Evolutionary conservation across 2,329 filamentous ascomycete genomes (phyloP).

Genomic region (Monosporascus sp.): DNA sequence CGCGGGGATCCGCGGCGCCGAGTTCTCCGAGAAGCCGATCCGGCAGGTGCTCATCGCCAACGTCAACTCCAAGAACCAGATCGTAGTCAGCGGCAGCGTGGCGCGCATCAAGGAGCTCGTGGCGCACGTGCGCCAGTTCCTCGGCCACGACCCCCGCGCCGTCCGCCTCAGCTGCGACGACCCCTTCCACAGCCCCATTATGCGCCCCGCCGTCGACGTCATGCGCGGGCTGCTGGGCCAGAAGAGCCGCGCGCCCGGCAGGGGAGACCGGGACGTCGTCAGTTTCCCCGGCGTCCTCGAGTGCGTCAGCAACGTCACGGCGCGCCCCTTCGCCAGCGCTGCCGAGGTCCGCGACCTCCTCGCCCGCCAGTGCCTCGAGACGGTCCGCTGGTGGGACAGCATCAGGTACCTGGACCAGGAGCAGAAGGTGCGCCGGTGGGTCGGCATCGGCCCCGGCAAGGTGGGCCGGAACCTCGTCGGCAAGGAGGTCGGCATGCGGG

Average conservation of each 20-base stretch:
- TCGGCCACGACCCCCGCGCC: slow-evolving; percentile 84
- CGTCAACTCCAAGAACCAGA: slow-evolving; percentile 93
- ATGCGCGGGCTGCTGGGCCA: slow-evolving; percentile 65
- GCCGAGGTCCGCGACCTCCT: slow-evolving; percentile 74
- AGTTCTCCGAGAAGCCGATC: slow-evolving; percentile 63
- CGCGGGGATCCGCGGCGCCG: slow-evolving; percentile 60
- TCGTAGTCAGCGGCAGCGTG: slow-evolving; percentile 85
- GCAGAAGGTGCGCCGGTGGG: slow-evolving; percentile 74
- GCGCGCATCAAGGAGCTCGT: slow-evolving; percentile 75
- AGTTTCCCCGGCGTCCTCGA: slow-evolving; percentile 70
- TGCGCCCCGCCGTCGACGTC: slow-evolving; percentile 74
- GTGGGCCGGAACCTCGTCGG: slow-evolving; percentile 90
- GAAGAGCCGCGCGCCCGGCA: slow-evolving; percentile 48
- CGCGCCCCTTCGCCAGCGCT: slow-evolving; percentile 67
- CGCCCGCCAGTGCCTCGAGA: slow-evolving; percentile 80
- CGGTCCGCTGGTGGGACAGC: slow-evolving; percentile 90
- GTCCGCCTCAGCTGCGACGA: slow-evolving; percentile 82
- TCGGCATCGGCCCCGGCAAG: slow-evolving; percentile 90
- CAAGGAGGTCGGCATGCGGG: slow-evolving; percentile 87
- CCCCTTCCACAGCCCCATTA: slow-evolving; percentile 87
- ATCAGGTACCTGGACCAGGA: slow-evolving; percentile 85
- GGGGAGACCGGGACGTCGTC: slow-evolving; percentile 58
- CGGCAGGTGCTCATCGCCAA: slow-evolving; percentile 89
- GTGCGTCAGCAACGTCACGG: slow-evolving; percentile 83
- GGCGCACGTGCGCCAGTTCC: slow-evolving; percentile 80